A percentile compares a stretch with the other conserved stretches of the same genome.
phyloP scores from a whole-genome alignment of 495 filamentous ascomycete genomes.

The Friedmanniomyces endolithicus region DNA sequence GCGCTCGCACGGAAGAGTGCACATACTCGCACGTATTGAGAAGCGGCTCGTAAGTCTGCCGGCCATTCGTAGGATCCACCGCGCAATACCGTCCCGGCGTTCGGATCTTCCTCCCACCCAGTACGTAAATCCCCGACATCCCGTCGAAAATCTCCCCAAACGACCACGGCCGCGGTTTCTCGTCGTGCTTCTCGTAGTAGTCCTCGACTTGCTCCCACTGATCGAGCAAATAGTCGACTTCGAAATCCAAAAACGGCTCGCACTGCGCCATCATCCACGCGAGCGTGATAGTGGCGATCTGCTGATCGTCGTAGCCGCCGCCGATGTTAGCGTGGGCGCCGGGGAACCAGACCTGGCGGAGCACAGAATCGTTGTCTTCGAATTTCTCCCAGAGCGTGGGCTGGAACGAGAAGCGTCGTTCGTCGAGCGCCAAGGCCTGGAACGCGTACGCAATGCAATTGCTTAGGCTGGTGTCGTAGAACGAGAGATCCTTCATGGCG shows the following conservation, averaged over 20 bases:
- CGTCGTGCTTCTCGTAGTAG: conserved; percentile 37
- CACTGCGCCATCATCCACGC: conserved; percentile 68
- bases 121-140: conserved; percentile 37
- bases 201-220: conserved; percentile 35
- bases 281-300: conserved; percentile 52
- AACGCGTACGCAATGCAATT: conserved; percentile 54
- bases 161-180: conserved; percentile 44
- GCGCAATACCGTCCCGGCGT: conserved; percentile 48
- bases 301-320: conserved; percentile 45
- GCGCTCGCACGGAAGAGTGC: conserved; percentile 47
- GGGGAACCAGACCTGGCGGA: conserved; percentile 66
- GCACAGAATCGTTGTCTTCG: conserved; percentile 27
- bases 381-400: conserved; percentile 53
- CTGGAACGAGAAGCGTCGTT: conserved; percentile 49
- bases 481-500: conserved; percentile 41
- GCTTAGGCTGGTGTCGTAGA: conserved; percentile 48
- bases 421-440: conserved; percentile 63
- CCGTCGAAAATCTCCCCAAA: conserved; percentile 44
- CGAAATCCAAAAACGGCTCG: conserved; percentile 46
- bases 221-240: conserved; percentile 42
- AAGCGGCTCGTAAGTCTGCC: conserved; percentile 35
- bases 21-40: conserved; percentile 52
- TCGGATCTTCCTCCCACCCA: conserved; percentile 40
- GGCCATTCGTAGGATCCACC: conserved; percentile 39
- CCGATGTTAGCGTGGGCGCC: conserved; percentile 57